phyloP scores from a whole-genome alignment of 2,329 filamentous ascomycete species.

The Colletotrichum navitas region DNA sequence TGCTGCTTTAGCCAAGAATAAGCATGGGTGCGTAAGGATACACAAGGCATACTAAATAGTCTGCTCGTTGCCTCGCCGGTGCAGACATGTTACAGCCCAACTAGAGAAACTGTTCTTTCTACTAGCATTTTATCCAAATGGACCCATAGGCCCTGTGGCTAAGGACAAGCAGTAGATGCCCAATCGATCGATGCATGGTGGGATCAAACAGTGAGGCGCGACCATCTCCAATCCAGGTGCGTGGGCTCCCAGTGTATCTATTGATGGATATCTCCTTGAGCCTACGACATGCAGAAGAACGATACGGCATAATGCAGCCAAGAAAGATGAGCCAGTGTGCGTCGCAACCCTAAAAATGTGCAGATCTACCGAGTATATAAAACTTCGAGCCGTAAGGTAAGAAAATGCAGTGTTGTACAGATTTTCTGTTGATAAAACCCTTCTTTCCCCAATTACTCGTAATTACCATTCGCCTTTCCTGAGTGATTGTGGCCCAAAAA shows the following conservation, averaged over 20 bases:
- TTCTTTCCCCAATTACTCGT: neutral
- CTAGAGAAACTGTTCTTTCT: neutral
- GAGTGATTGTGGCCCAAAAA: neutral
- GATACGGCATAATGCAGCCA: neutral
- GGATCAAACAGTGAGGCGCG: neutral
- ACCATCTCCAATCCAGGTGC: neutral
- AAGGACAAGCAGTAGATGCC: neutral
- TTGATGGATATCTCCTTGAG: neutral
- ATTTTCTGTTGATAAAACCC: neutral
- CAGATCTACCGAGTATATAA: neutral
- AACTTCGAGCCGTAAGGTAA: neutral
- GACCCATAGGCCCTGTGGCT: neutral
- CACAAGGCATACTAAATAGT: neutral
- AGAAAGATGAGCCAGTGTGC: no score
- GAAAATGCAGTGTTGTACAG: neutral
- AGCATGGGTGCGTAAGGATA: neutral
- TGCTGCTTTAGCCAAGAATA: neutral
- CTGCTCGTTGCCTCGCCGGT: neutral
- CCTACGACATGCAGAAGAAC: neutral
- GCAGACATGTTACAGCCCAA: neutral
- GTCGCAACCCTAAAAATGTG: neutral
- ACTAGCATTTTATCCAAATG: no score
- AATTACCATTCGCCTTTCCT: neutral
- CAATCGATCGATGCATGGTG: no score
- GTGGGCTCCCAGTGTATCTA: neutral